Evolutionary conservation across 106 monocot genomes (phyloP).

Genomic region (Vanilla planifolia): DNA sequence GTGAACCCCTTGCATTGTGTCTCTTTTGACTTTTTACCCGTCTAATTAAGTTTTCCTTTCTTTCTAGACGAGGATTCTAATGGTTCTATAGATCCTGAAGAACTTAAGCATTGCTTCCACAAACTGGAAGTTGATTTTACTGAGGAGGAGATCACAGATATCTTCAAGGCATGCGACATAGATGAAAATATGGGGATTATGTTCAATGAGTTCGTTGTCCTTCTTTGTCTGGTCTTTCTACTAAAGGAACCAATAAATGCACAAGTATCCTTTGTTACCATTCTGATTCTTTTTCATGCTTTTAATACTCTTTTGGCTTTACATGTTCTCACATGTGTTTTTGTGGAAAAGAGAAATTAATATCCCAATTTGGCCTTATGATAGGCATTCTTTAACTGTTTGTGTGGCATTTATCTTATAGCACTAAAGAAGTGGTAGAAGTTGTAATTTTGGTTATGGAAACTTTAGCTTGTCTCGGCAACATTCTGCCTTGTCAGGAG

Average conservation of each 20-base stretch:
- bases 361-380: too few relatives aligned
- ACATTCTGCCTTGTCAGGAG: too few relatives aligned
- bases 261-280: constrained; percentile 55
- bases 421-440: too few relatives aligned
- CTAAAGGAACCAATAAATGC: constrained; percentile 42
- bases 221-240: constrained; percentile 90
- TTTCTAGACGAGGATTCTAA: constrained; percentile 88
- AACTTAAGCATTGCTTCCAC: constrained; percentile 75
- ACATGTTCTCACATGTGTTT: too few relatives aligned
- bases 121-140: constrained; percentile 61
- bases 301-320: too few relatives aligned
- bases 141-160: constrained; percentile 70
- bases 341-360: too few relatives aligned
- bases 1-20: too few relatives aligned
- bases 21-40: too few relatives aligned
- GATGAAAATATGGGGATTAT: constrained; percentile 76
- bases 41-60: not conserved
- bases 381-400: too few relatives aligned
- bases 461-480: too few relatives aligned
- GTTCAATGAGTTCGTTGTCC: constrained; percentile 96
- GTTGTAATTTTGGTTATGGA: too few relatives aligned
- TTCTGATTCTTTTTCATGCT: not conserved
- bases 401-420: too few relatives aligned
- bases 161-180: constrained; percentile 86
- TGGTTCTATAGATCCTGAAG: constrained; percentile 73